Percentiles rank a stretch among this genome's conserved stretches.
Conservation (phyloP, 192 early-diverging fungal genomes). For the Dispira simplex region DNA sequence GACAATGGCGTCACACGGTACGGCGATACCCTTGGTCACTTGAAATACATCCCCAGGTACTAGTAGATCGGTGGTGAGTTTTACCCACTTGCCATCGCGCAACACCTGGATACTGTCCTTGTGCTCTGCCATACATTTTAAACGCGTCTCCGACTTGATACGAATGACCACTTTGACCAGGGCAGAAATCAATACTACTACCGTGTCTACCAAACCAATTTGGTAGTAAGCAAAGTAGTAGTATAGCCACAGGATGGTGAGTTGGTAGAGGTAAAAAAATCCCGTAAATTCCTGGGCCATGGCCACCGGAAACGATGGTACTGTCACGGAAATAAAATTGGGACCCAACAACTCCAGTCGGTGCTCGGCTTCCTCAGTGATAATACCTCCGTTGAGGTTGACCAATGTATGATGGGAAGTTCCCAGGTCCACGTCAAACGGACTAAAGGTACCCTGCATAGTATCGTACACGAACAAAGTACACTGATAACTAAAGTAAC, state of each 20-base stretch:
- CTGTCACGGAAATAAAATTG: slow-evolving; percentile 41
- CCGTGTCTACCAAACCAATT: slow-evolving; percentile 27
- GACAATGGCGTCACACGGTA: slow-evolving; percentile 36
- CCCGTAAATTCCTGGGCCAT: slow-evolving; percentile 31
- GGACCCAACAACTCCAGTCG: slow-evolving; percentile 37
- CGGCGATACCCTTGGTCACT: slow-evolving; percentile 14
- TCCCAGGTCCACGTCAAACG: slow-evolving; percentile 32
- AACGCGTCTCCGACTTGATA: slow-evolving; percentile 23
- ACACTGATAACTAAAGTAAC: slow-evolving; percentile 46
- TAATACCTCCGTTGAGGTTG: slow-evolving; percentile 21
- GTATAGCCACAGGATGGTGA: slow-evolving; percentile 29
- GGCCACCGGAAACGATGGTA: slow-evolving; percentile 30
- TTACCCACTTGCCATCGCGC: slow-evolving; percentile 26
- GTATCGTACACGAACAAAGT: slow-evolving; percentile 45
- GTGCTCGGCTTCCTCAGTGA: slow-evolving; percentile 25
- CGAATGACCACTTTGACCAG: slow-evolving; percentile 27
- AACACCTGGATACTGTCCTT: slow-evolving; percentile 24
- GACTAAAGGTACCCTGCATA: slow-evolving; percentile 25
- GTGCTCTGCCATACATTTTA: slow-evolving; percentile 31
- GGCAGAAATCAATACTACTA: slow-evolving; percentile 28
- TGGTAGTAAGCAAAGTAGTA: slow-evolving; percentile 33
- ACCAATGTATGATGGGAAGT: slow-evolving; percentile 21
- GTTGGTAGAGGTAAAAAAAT: slow-evolving; percentile 35
- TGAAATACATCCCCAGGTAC: slow-evolving; percentile 23
- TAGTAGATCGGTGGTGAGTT: slow-evolving; percentile 19